Evolutionary conservation across 2,329 filamentous ascomycete genomes (phyloP), one percentile per base, ranked within the genome.

Genomic region (Podosphaera aphanis): DNA sequence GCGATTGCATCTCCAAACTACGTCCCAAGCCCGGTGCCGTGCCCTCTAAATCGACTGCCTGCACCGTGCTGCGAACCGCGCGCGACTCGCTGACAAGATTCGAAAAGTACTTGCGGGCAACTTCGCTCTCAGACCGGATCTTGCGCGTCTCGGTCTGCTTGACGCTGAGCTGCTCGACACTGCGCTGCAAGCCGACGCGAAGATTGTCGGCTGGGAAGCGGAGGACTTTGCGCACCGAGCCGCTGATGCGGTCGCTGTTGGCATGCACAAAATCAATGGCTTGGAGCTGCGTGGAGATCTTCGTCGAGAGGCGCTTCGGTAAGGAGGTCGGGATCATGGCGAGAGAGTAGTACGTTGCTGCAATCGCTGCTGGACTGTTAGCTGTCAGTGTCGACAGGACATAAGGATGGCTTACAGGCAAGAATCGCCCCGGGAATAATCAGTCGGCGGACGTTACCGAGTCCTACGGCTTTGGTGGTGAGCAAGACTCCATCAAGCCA

Each of bases 221-320:
- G 35, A 98, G 73, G 7, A 93, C 84, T 59, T 85, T 83, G 53
- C 88, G 83, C 37, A 93, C 84, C 46, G 92, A 81, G 21, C 74
- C 71, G 19, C 83, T 79, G 56, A 98, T 92, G 46, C 90, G 82
- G 16, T 72, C 68, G 39, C 85, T 76, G 64, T 98, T 98, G 52
- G 74, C 65, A 62, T 98, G 90, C 1, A 90, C 83, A 59, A 95
- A 98, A 64, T 98, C 90, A 57, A 93, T 76, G 16, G 80, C 72
- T 6, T 73, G 66, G 33, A 98, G 76, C 56, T 85, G 83, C 27
- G 74, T 67, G 2, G 84, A 79, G 48, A 98, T 81, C 64, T 95
- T 95, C 57, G 71, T 71, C 37, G 80, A 79, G 5, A 98, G 73
- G 10, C 85, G 84, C 45, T 79, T 79, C 1, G 90, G 90, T 0